Base-by-base conservation (phyloP, 108 stramenopile genomes). In the Cyclotella distinguenda region DNA sequence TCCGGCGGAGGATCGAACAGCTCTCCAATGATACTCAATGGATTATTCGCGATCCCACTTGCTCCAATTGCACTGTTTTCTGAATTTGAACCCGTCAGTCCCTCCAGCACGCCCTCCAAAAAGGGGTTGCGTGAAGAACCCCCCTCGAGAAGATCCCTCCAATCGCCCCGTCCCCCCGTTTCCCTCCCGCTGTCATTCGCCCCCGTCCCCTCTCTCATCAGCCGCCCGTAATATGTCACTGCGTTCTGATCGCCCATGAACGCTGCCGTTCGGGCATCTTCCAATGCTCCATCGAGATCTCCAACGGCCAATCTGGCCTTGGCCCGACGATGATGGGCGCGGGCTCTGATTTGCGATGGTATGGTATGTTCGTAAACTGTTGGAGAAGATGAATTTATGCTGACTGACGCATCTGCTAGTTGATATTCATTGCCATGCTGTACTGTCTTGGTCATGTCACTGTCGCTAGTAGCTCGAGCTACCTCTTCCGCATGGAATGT, bases 181-280 rank as follows among this genome's bases (percentile, higher is more conserved):
- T 31, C 19, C 27, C 34, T 40, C 35, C 28, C 34, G 16, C 31
- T 30, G 21, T 50, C 44, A 22, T 47, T 42, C 40, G 57, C 86
- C 21, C 33, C 52, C 33, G 42, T 44, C 16, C 73, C 74, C 35
- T 78, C 77, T 48, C 91, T 62, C 81, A 93, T 76, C 28, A 94
- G 70, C 32, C 76, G 74, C 18, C 89, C 89, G 68, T 94, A 94
- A 40, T 90, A 74, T 27, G 74, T 74, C 11, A 89, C 87, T 10
- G 87, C 92, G 56, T 89, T 90, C 32, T 80, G 70, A 79, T 94
- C 92, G 8, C 92, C 92, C 65, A 94, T 66, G 66, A 86, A 94
- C 12, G 89, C 87, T 3, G 89, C 89, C 28, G 73, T 56, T 27
- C 84, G 61, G 2, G 92, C 89, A 78, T 94, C 92, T 52, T 82